Evolutionary conservation across 768 basidiomycete genomes (phyloP), one percentile per base, ranked within the genome.

Genomic region (Kwoniella sp.): DNA sequence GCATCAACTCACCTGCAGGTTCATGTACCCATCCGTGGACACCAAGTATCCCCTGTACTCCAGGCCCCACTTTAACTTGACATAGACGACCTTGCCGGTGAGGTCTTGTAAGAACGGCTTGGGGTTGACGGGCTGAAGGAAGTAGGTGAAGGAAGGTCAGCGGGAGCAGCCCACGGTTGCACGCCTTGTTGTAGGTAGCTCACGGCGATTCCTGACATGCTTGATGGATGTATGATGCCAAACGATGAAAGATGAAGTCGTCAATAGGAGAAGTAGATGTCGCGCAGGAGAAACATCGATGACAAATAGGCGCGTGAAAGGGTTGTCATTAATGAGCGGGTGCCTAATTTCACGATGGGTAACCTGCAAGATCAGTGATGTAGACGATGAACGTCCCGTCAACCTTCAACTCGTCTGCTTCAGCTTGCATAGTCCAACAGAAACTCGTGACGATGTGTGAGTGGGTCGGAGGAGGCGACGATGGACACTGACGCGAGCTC

Each of bases 11-110:
- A 89, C 93, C 80, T 99, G 95, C 40, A 99, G 82, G 75, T 99
- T 99, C 95, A 98, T 98, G 78, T 95, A 99, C 11, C 89, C 89
- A 76, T 99, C 95, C 6, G 95, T 96, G 69, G 89, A 92, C 62
- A 99, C 95, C 59, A 99, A 81, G 78, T 95, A 99, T 36, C 95
- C 95, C 79, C 91, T 95, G 81, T 98, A 98, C 72, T 98, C 91
- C 44, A 96, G 80, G 57, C 95, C 95, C 95, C 95, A 99, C 79
- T 99, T 99, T 69, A 99, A 82, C 55, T 84, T 83, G 58, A 98
- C 95, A 69, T 84, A 88, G 38, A 98, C 89, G 32, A 87, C 85
- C 79, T 99, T 96, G 59, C 95, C 95, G 23, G 95, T 96, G 62
- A 98, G 84, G 74, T 95, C 92, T 78, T 96, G 91, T 69, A 99